These are phyloP conservation scores for Diplosphaera chodatii DNA, from an alignment of 139 green algal species.

Conservation along the genomic window DNA sequence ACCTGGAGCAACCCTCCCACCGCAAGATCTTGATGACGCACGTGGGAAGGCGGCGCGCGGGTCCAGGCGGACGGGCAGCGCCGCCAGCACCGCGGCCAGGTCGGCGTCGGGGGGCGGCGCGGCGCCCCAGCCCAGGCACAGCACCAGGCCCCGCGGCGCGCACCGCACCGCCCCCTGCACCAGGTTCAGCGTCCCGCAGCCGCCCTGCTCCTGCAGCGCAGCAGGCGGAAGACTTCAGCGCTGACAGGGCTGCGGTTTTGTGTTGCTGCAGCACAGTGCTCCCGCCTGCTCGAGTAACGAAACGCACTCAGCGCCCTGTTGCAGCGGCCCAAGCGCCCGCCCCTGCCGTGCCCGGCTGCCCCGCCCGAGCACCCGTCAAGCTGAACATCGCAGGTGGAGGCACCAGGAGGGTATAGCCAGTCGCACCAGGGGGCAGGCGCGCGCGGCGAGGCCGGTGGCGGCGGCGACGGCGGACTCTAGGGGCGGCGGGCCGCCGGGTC, in stretches of 20 bases:
- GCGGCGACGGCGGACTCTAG: background rate
- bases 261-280: no score
- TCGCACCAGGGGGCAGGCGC: background rate
- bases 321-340: no score
- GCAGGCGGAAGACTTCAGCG: no score
- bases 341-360: no score
- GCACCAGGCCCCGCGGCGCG: background rate
- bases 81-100: background rate
- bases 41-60: background rate
- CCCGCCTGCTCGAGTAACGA: no score
- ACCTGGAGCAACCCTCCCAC: no score
- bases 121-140: background rate
- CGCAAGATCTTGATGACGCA: background rate
- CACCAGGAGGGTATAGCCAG: background rate
- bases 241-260: no score
- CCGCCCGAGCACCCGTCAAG: no score
- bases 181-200: background rate
- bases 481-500: no score
- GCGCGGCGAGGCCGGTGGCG: background rate
- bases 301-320: no score
- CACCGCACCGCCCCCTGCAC: background rate
- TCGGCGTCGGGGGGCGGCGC: background rate
- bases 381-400: no score
- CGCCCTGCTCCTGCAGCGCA: background rate
- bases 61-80: background rate